Base-by-base conservation (phyloP, 2,329 filamentous ascomycete species). In the Diplocarpon mali region DNA sequence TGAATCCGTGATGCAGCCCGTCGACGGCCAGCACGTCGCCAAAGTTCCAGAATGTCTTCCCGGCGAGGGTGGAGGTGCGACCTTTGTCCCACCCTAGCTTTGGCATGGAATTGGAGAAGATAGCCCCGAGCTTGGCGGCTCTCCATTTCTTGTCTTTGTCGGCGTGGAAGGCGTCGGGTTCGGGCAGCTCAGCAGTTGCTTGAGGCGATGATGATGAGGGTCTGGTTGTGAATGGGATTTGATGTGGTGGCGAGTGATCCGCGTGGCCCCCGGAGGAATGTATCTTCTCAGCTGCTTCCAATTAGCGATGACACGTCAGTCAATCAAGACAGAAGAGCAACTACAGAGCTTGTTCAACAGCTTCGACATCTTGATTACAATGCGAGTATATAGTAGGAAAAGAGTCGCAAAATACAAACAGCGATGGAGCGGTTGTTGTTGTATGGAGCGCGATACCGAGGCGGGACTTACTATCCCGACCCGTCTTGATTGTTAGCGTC, bases 31-130 rank as follows among this genome's bases (percentile, higher is more conserved):
- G 20, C 14, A 42, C 40, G 34, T 42, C 40, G 34, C 40, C 40
- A 27, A 43, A 43, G 35, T 43, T 43, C 41, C 41, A 43, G 27
- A 43, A 37, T 13, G 41, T 30, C 12, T 15, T 43, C 12, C 41
- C 34, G 7, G 41, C 35, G 12, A 43, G 28, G 15, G 41, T 43
- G 27, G 41, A 43, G 3, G 41, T 43, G 2, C 41, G 41, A 12
- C 41, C 34, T 32, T 43, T 43, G 35, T 43, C 41, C 41, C 41
- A 43, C 11, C 34, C 41, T 17, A 37, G 24, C 5, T 34, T 34
- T 2, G 15, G n/a, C 34, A 37, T 43, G 28, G 41, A 43, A 15
- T 34, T 43, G 5, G 41, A 43, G 27, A 31, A 38, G 27, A 43
- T 43, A 13, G 41, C 15, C 5, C 34, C 41, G 4, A 43, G 41